Percentiles rank a stretch among this genome's conserved stretches.
These are phyloP conservation scores for Talaromyces thailandensis DNA, from an alignment of 495 filamentous ascomycete species.

Conservation along the genomic window DNA sequence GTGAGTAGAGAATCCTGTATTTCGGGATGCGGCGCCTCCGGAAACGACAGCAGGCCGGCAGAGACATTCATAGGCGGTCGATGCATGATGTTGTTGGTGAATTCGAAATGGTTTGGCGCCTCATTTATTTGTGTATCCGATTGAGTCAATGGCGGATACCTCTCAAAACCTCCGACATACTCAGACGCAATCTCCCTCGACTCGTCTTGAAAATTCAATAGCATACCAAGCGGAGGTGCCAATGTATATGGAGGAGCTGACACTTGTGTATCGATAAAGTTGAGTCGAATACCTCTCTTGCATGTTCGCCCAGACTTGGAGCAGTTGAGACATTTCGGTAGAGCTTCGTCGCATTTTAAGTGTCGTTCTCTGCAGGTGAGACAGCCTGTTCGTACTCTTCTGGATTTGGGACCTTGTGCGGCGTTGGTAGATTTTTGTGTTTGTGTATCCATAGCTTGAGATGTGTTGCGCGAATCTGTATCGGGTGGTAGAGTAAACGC, in stretches of 20 bases:
- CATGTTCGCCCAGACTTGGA: constrained; percentile 78
- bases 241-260: constrained; percentile 56
- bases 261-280: constrained; percentile 82
- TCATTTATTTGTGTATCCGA: constrained; percentile 22
- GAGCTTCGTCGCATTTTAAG: constrained; percentile 75
- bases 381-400: constrained; percentile 67
- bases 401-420: constrained; percentile 42
- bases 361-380: constrained; percentile 71
- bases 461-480: not conserved
- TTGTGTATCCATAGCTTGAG: not conserved
- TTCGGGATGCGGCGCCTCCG: constrained; percentile 20
- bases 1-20: constrained; percentile 16
- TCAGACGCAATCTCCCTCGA: constrained; percentile 86
- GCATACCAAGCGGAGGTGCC: constrained; percentile 55
- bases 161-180: constrained; percentile 72
- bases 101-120: constrained; percentile 29
- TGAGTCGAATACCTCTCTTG: constrained; percentile 78
- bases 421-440: not conserved
- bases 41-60: constrained; percentile 24
- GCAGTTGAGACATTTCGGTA: constrained; percentile 79
- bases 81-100: constrained; percentile 17
- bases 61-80: constrained; percentile 36
- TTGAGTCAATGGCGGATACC: constrained; percentile 53
- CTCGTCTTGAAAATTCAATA: constrained; percentile 77
- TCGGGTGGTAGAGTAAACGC: not conserved